phyloP scores from a whole-genome alignment of 1,139 yeast species.

The Dujonia santamariae region DNA sequence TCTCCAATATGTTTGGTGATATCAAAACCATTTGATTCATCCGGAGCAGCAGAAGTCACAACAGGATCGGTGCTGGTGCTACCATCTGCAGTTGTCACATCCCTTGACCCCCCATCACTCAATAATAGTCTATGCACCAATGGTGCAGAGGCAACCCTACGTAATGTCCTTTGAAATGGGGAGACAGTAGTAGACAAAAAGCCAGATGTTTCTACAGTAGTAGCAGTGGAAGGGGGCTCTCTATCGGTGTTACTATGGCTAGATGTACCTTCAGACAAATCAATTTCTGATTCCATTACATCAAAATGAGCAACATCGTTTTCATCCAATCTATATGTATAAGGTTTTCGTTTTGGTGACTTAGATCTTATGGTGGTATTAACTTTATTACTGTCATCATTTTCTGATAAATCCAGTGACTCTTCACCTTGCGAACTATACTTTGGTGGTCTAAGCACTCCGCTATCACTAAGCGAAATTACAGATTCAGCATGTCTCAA shows the following conservation, averaged over 20 bases:
- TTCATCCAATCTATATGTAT: too few species aligned
- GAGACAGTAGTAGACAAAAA: slow-evolving; percentile 18
- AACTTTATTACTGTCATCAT: neutral
- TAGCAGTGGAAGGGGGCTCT: neutral
- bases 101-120: slow-evolving; percentile 17
- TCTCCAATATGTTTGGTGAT: slow-evolving; percentile 55
- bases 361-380: neutral
- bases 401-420: slow-evolving; percentile 5
- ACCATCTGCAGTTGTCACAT: slow-evolving; percentile 1
- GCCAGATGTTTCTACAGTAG: neutral
- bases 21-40: slow-evolving; percentile 30
- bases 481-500: slow-evolving; percentile 46
- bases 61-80: too few species aligned
- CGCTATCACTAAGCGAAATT: slow-evolving; percentile 27
- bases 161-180: slow-evolving; percentile 51
- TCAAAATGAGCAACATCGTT: neutral
- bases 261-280: slow-evolving; percentile 3
- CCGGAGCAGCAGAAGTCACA: too few species aligned
- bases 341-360: neutral
- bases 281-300: slow-evolving; percentile 5
- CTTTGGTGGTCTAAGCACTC: slow-evolving; percentile 25
- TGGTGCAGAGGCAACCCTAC: slow-evolving; percentile 85
- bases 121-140: slow-evolving; percentile 45
- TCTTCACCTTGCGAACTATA: slow-evolving; percentile 12
- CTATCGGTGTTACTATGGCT: neutral